Evolutionary conservation across 2,329 filamentous ascomycete species (phyloP).

Genomic region (Sporothrix schenckii): DNA sequence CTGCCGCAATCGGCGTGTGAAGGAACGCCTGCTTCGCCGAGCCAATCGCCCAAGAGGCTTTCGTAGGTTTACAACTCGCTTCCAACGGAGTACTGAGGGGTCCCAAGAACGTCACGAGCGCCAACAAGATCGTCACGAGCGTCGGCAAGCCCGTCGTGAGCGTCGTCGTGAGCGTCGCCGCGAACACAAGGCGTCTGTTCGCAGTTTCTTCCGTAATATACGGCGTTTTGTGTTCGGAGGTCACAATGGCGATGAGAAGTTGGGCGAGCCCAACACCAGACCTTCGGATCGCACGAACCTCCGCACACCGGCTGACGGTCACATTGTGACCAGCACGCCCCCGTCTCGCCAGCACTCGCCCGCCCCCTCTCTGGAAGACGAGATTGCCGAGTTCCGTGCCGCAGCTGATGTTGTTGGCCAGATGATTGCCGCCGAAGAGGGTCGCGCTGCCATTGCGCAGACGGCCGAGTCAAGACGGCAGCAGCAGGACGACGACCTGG

Average conservation of each 20-base stretch:
- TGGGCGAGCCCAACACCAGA: background rate
- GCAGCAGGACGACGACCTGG: constrained; percentile 34
- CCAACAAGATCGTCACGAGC: constrained; percentile 36
- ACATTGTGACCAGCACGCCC: constrained; percentile 29
- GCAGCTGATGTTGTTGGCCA: constrained; percentile 52
- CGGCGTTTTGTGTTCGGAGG: constrained; percentile 35
- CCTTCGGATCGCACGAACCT: background rate
- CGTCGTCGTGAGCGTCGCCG: constrained; percentile 36
- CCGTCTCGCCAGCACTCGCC: constrained; percentile 33
- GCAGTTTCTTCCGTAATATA: constrained; percentile 40
- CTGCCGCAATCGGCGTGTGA: constrained; percentile 37
- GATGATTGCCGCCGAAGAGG: constrained; percentile 52
- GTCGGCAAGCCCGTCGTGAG: constrained; percentile 39
- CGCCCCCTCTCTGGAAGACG: constrained; percentile 51
- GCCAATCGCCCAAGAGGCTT: constrained; percentile 7
- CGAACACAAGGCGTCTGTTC: constrained; percentile 38
- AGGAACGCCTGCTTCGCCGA: constrained; percentile 28
- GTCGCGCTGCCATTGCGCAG: constrained; percentile 32
- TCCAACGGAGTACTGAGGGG: constrained; percentile 20
- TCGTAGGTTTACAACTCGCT: constrained; percentile 23
- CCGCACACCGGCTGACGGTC: constrained; percentile 3
- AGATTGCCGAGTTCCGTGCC: constrained; percentile 53
- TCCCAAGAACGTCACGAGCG: constrained; percentile 37
- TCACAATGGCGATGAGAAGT: constrained; percentile 45
- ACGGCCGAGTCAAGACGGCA: constrained; percentile 36